Evolutionary conservation across 371 early-diverging fungal species (phyloP), one percentile per base, ranked within the genome.

Genomic region (Mortierella sp.): DNA sequence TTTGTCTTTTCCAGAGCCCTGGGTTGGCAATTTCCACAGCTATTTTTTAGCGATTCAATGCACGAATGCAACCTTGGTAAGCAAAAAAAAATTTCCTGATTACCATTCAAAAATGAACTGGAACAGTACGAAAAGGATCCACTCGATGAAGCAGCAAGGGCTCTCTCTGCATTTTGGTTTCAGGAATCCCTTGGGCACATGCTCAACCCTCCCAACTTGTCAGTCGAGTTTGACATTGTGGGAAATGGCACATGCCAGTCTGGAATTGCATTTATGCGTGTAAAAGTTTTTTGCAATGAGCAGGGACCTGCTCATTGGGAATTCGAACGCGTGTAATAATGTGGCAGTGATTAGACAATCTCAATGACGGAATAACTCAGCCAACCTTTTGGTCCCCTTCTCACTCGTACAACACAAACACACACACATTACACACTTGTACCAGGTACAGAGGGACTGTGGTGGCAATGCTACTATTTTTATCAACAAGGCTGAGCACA

Each of bases 51-150:
- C 49, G 85, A 90, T 66, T 82, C 87, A 1, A 74, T 87, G 69
- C 87, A 87, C 47, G 91, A 90, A 60, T 89, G 89, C 64, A 89
- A 76, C 63, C 85, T 88, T 79, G 91, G 91, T 89, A 86, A 68
- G 66, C 45, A 45, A 43, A 19, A 45, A 45, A 17, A 37, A 37
- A 37, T 40, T 40, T 40, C 40, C 15, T 40, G 40, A 40, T 40
- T 40, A 40, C 40, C 1, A 13, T 40, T 15, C 15, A 45, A 45
- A 43, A 45, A 45, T 19, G 45, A 45, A 45, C n/a, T 1, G 45
- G 45, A 45, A 45, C 45, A 17, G 19, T 19, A 43, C 45, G 22
- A 34, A 35, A 51, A 40, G 37, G 35, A 42, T 40, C 32, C 34
- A 19, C 32, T 56, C 8, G 34, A 45, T 45, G 35, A 19, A 34